Percentiles rank a stretch among this genome's conserved stretches.
phyloP scores from a whole-genome alignment of 1,284 basidiomycete genomes.

The Neotropicomus parvogracilis region DNA sequence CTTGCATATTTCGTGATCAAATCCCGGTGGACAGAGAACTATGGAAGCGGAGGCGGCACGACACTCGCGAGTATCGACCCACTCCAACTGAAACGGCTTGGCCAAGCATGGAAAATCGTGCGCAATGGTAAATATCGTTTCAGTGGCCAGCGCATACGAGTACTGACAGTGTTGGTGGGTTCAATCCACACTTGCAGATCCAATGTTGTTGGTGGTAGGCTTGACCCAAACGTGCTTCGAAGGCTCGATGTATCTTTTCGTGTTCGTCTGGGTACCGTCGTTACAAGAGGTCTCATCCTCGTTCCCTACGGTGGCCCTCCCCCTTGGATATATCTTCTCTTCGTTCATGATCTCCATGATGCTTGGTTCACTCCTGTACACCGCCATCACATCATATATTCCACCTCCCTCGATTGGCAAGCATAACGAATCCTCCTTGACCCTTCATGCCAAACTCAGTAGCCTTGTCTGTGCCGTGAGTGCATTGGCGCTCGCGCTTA shows the following conservation, averaged over 20 bases:
- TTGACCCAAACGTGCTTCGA: slow-evolving; percentile 75
- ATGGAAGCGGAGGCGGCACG: slow-evolving; percentile 45
- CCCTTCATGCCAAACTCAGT: slow-evolving; percentile 65
- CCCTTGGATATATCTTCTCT: slow-evolving; percentile 73
- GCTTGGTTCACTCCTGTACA: slow-evolving; percentile 70
- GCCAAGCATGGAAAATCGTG: slow-evolving; percentile 57
- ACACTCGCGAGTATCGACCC: slow-evolving; percentile 33
- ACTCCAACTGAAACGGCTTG: slow-evolving; percentile 52
- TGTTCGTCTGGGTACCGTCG: slow-evolving; percentile 75
- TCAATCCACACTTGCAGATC: slow-evolving; percentile 37
- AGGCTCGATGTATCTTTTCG: slow-evolving; percentile 79
- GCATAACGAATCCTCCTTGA: slow-evolving; percentile 41
- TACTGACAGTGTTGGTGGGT: slow-evolving; percentile 1
- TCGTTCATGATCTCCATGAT: slow-evolving; percentile 78
- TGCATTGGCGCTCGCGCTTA: slow-evolving; percentile 53
- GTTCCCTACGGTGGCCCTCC: slow-evolving; percentile 39
- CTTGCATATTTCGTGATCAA: slow-evolving; percentile 57
- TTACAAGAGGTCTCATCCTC: slow-evolving; percentile 55
- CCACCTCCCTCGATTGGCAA: slow-evolving; percentile 28
- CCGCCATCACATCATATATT: slow-evolving; percentile 44
- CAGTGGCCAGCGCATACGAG: background rate
- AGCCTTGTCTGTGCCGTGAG: slow-evolving; percentile 58
- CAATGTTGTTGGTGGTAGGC: slow-evolving; percentile 61
- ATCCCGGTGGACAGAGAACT: slow-evolving; percentile 64
- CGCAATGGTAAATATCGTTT: slow-evolving; percentile 42